These are phyloP conservation scores for Fusarium sp. DNA, from an alignment of 2,329 filamentous ascomycete species.

Conservation along the genomic window DNA sequence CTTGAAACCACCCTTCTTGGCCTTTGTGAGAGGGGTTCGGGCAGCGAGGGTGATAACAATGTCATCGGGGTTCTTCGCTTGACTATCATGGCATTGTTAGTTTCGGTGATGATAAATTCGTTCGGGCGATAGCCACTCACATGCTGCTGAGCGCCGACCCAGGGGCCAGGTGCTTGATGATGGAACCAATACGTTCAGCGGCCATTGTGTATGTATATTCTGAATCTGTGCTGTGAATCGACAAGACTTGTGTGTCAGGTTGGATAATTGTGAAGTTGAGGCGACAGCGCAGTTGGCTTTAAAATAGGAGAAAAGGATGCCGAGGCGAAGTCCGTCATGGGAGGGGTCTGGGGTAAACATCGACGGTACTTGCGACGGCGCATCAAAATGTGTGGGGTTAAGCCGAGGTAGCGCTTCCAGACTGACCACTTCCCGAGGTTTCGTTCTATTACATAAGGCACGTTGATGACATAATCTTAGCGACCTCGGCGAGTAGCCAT, in stretches of 20 bases:
- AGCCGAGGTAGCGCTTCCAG: slow-evolving; percentile 40
- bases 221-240: background rate
- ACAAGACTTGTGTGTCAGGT: background rate
- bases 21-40: slow-evolving; percentile 89
- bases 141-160: slow-evolving; percentile 76
- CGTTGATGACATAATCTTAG: background rate
- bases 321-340: slow-evolving; percentile 33
- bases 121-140: slow-evolving; percentile 62
- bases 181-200: slow-evolving; percentile 83
- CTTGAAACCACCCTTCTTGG: slow-evolving; percentile 91
- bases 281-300: slow-evolving; percentile 8
- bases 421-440: slow-evolving; percentile 34
- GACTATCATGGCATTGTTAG: slow-evolving; percentile 58
- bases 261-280: background rate
- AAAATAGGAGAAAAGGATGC: slow-evolving; percentile 26
- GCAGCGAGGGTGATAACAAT: slow-evolving; percentile 93
- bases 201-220: slow-evolving; percentile 66
- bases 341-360: slow-evolving; percentile 27
- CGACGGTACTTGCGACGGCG: slow-evolving; percentile 30
- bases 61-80: slow-evolving; percentile 93
- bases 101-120: background rate
- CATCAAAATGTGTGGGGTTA: slow-evolving; percentile 38
- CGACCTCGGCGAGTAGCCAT: background rate
- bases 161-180: slow-evolving; percentile 85
- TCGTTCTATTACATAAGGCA: slow-evolving; percentile 15